A percentile compares a stretch with the other conserved stretches of the same genome.
Evolutionary conservation across 23 red algal species (phyloP).

Genomic region (Cyanidiococcus yangmingshanensis): DNA sequence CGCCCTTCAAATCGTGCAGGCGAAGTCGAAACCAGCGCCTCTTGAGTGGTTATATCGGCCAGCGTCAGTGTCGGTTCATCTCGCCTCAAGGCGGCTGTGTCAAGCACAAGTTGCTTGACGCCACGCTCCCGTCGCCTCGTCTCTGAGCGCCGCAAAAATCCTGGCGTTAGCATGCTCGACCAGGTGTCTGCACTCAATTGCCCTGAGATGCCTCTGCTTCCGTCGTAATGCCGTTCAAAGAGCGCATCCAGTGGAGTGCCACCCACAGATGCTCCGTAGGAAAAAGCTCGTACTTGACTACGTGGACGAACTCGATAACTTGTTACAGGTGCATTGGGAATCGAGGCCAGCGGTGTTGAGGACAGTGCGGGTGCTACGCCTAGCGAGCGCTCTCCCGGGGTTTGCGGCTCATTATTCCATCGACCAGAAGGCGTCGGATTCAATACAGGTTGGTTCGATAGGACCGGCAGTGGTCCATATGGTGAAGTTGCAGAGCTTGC

Average conservation of each 20-base stretch:
- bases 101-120: background rate
- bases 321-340: background rate
- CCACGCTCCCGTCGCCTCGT: background rate
- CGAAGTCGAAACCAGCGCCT: background rate
- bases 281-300: slow-evolving; percentile 10
- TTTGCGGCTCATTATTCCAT: too few relatives aligned
- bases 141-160: background rate
- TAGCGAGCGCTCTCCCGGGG: background rate
- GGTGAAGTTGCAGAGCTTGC: background rate
- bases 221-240: background rate
- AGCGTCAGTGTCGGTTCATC: slow-evolving; percentile 11
- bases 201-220: background rate
- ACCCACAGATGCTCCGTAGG: background rate
- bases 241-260: background rate
- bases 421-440: too few relatives aligned
- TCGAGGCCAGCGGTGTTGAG: background rate
- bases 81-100: background rate
- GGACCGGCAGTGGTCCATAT: background rate
- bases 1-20: background rate
- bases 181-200: background rate
- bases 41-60: background rate
- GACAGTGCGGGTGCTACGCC: background rate
- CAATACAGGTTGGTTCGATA: too few relatives aligned
- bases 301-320: background rate
- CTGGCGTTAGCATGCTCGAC: background rate